Evolutionary conservation across 108 stramenopile species (phyloP).

Genomic region (Nitzschia inconspicua): DNA sequence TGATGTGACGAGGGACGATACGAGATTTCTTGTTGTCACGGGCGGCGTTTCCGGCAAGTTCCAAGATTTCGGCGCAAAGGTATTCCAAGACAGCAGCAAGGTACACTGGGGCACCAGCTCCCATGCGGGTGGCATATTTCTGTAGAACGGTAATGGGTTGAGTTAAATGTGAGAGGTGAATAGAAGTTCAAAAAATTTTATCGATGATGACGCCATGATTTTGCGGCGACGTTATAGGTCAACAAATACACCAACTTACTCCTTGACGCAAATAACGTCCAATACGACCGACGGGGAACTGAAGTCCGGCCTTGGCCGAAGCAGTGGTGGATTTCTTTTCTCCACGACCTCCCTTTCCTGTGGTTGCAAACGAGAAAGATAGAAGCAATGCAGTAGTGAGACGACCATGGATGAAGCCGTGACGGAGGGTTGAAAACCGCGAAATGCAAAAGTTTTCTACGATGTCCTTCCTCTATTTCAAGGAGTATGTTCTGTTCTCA

Average conservation of each 20-base stretch:
- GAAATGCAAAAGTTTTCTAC: too few species aligned
- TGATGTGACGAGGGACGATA: conserved; percentile 94
- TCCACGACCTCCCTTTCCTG: conserved; percentile 77
- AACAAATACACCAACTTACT: too few species aligned
- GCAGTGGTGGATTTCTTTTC: conserved; percentile 81
- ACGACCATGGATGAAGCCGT: too few species aligned
- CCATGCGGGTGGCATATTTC: conserved; percentile 92
- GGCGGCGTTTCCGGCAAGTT: conserved; percentile 94
- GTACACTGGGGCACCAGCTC: conserved; percentile 94
- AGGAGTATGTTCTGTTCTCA: too few species aligned
- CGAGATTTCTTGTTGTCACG: conserved; percentile 96
- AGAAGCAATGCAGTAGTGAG: neutral
- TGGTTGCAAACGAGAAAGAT: conserved; percentile 13
- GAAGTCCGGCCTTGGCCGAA: conserved; percentile 93
- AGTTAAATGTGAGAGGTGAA: neutral
- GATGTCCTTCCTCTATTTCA: too few species aligned
- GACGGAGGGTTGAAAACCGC: too few species aligned
- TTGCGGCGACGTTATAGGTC: too few species aligned
- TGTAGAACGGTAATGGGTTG: too few species aligned
- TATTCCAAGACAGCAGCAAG: conserved; percentile 95
- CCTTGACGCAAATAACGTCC: conserved; percentile 94
- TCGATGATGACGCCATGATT: neutral
- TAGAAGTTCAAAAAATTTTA: neutral
- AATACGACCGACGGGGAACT: conserved; percentile 97
- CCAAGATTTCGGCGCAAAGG: conserved; percentile 91